Evolutionary conservation across 2,329 filamentous ascomycete species (phyloP).

Genomic region (Endothia cerciana): DNA sequence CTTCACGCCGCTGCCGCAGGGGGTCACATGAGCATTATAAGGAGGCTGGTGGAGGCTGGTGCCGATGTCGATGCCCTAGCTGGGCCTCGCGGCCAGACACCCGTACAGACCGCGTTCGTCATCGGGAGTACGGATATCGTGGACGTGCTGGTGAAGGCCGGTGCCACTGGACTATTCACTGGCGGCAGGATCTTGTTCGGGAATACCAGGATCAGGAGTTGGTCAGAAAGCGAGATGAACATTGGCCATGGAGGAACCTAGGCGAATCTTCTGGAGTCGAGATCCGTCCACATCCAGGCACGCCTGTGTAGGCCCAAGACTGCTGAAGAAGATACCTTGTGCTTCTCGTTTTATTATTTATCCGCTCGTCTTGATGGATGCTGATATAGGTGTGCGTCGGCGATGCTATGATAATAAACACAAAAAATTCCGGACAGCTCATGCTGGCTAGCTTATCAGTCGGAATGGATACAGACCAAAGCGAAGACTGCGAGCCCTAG

Average conservation of each 20-base stretch:
- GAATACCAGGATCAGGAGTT: background rate
- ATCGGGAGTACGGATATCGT: constrained; percentile 16
- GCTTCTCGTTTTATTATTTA: too few species aligned
- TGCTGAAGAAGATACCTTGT: too few species aligned
- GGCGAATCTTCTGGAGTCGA: background rate
- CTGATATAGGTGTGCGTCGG: too few species aligned
- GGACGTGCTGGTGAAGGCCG: background rate
- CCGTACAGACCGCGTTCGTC: constrained; percentile 24
- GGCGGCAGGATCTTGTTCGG: constrained; percentile 10
- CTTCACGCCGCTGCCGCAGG: constrained; percentile 30
- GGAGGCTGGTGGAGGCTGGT: constrained; percentile 26
- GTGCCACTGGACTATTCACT: constrained; percentile 6
- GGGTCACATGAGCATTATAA: constrained; percentile 29
- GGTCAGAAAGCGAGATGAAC: constrained; percentile 3
- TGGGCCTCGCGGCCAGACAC: constrained; percentile 24
- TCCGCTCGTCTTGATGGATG: too few species aligned
- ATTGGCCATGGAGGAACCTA: background rate
- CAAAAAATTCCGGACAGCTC: too few species aligned
- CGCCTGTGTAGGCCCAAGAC: too few species aligned
- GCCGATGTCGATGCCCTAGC: constrained; percentile 20
- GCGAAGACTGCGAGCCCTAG: too few species aligned
- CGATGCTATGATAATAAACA: too few species aligned
- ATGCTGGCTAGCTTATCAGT: too few species aligned
- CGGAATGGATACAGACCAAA: too few species aligned
- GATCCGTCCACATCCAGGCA: background rate